A percentile compares a stretch with the other conserved stretches of the same genome.
Conservation (phyloP, 805 yeast species). For the Lipomyces japonicus region DNA sequence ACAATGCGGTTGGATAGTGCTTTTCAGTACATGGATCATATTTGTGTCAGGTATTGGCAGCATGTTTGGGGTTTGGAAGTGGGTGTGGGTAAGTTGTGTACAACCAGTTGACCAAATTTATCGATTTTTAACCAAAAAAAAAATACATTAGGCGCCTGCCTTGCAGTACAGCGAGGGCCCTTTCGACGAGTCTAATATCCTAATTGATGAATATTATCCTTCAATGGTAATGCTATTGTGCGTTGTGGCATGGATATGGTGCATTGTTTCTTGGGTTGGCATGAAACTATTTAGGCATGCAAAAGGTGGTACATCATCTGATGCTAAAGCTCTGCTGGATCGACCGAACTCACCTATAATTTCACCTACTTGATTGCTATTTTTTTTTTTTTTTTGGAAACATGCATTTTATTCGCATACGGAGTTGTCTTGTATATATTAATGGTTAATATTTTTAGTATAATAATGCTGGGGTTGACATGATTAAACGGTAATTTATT, state of each 20-base stretch:
- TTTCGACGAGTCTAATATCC: slow-evolving; percentile 32
- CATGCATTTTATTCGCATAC: not conserved
- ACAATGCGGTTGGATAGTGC: slow-evolving; percentile 28
- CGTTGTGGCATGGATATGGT: slow-evolving; percentile 60
- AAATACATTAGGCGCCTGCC: not conserved
- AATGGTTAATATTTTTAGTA: not conserved
- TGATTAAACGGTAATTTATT: not conserved
- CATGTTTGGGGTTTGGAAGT: slow-evolving; percentile 28
- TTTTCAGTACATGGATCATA: slow-evolving; percentile 23
- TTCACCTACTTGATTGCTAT: not conserved
- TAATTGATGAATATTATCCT: slow-evolving; percentile 42
- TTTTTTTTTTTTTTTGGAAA: not conserved
- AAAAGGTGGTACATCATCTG: slow-evolving; percentile 49
- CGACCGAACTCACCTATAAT: not conserved
- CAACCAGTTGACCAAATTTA: too few relatives aligned
- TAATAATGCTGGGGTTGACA: not conserved
- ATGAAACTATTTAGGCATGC: slow-evolving; percentile 77
- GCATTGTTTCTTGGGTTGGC: slow-evolving; percentile 71
- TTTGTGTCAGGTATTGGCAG: slow-evolving; percentile 24
- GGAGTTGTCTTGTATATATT: not conserved
- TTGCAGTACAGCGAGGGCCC: not conserved
- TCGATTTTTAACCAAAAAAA: not conserved
- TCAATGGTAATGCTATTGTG: slow-evolving; percentile 37
- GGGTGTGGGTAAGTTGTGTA: slow-evolving; percentile 25
- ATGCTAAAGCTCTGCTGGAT: not conserved